Evolutionary conservation across 768 basidiomycete species (phyloP).

Genomic region (Termitomyces eurrhizus): DNA sequence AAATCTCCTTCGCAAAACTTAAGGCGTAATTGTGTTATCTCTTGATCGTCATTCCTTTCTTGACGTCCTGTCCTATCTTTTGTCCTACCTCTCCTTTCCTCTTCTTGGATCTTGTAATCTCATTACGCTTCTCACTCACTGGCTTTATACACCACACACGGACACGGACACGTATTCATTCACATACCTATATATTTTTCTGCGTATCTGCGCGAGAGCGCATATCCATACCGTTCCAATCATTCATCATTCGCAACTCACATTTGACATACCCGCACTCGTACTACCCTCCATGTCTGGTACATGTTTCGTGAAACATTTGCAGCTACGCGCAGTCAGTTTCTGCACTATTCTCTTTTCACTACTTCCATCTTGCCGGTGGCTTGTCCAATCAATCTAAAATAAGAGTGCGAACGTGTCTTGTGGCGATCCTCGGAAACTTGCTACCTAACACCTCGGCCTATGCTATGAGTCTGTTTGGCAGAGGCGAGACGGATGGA

Average conservation of each 20-base stretch:
- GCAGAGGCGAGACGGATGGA: not conserved
- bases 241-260: not conserved
- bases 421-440: not conserved
- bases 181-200: slow-evolving; percentile 1
- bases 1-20: slow-evolving; percentile 30
- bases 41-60: not conserved
- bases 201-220: not conserved
- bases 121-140: slow-evolving; percentile 1
- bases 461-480: not conserved
- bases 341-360: not conserved
- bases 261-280: not conserved
- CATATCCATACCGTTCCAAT: not conserved
- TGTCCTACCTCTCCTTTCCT: not conserved
- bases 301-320: not conserved
- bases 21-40: not conserved
- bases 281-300: not conserved
- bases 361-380: not conserved
- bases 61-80: not conserved
- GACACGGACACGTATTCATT: slow-evolving; percentile 3
- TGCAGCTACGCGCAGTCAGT: not conserved
- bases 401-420: not conserved
- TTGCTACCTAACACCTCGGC: too few relatives aligned
- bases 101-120: not conserved
- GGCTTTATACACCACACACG: not conserved
- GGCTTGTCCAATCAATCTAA: not conserved